Conservation (phyloP, 345 rosid genomes). For the Gossypium rotundifolium region DNA sequence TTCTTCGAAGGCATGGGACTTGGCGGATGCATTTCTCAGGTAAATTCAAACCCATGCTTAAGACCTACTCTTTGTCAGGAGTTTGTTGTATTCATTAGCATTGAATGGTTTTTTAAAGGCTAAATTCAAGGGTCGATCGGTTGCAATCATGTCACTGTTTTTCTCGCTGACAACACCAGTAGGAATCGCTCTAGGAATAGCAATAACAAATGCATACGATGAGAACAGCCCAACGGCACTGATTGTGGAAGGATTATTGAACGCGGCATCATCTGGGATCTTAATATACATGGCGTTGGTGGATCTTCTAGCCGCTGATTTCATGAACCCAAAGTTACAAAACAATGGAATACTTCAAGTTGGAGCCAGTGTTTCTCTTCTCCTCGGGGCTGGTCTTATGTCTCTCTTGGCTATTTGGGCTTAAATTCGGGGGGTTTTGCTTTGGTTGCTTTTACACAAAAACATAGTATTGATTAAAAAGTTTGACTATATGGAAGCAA, state of each 20-base stretch:
- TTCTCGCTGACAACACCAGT: constrained; percentile 58
- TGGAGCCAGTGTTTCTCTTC: constrained; percentile 29
- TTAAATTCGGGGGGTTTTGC: not conserved
- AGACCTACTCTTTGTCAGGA: not conserved
- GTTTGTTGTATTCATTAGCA: not conserved
- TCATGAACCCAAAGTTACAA: constrained; percentile 47
- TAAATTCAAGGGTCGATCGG: constrained; percentile 11
- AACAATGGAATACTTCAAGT: constrained; percentile 32
- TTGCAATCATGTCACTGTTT: constrained; percentile 41
- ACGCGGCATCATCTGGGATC: constrained; percentile 61
- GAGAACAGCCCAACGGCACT: constrained; percentile 50
- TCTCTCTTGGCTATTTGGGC: constrained; percentile 60
- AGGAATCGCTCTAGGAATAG: constrained; percentile 60
- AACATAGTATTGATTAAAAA: not conserved
- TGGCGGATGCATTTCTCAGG: constrained; percentile 67
- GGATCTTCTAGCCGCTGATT: constrained; percentile 61
- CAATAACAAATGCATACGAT: constrained; percentile 28
- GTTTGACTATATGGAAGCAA: not conserved
- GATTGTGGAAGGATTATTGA: constrained; percentile 48
- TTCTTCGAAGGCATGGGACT: constrained; percentile 78
- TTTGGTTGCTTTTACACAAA: not conserved
- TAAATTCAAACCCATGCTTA: not conserved
- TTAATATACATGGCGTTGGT: constrained; percentile 71
- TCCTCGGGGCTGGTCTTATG: constrained; percentile 57
- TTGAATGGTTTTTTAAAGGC: constrained; percentile 12